Base-by-base conservation (phyloP, 2,329 filamentous ascomycete species). In the Pyrenophora tritici-repentis region DNA sequence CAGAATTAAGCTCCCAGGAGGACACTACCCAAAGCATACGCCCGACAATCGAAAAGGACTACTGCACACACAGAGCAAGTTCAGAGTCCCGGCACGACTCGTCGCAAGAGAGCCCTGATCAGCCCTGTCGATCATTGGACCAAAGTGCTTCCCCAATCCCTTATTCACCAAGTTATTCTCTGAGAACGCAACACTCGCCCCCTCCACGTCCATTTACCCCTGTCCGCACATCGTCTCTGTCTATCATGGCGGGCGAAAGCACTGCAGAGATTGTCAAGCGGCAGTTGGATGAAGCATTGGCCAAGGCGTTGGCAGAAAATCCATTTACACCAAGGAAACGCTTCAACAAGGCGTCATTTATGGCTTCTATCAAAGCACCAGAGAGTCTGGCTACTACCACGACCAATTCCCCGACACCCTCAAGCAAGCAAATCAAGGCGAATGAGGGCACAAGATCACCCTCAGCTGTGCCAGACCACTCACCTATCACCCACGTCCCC, bases 381-480 rank as follows among this genome's bases (percentile, higher is more conserved):
- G 48, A 42, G 13, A 16, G 32, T 12, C 6, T 24, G 22, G 22
- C 22, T 24, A 24, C 22, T 24, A 24, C 22, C 22, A 4, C 22
- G 6, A 8, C 39, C 20, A 14, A 16, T 26, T 36, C 37, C 20
- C 42, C 44, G 4, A 47, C 34, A 5, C 32, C 47, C 8, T 29
- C 47, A 14, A 42, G 41, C 26, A 53, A 50, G 35, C 14, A 57
- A 8, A 36, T 46, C 2, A 32, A 36, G 12, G 41, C 42, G 9
- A 40, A 47, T 14, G 36, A 63, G 43, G 67, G 68, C 9, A 71
- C 70, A 18, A 58, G 70, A 35, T 73, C 70, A 5, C 70, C 71
- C 2, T 73, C 71, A 5, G 65, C 65, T 6, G 67, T 73, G 6
- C 70, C 71, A 12, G 67, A 72, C 36, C 61, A 55, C 6, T 56